A percentile compares a stretch with the other conserved stretches of the same genome.
Conservation (phyloP, 257 asterid genomes). For the Vinca minor region DNA sequence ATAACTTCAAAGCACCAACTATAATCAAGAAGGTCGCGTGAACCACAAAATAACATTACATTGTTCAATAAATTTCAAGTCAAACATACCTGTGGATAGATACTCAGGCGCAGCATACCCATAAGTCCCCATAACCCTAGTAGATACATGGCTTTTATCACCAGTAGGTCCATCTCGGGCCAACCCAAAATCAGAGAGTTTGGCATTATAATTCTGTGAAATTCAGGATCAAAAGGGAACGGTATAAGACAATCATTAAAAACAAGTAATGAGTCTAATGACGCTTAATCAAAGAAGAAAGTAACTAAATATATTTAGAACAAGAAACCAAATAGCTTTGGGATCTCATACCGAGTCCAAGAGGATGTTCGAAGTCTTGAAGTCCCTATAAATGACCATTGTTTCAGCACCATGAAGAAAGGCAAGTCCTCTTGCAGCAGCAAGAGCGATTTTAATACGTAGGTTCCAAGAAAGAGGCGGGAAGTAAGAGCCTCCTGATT, state of each 20-base stretch:
- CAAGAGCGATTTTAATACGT: conserved; percentile 72
- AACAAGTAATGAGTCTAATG: conserved; percentile 1
- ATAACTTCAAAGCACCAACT: neutral
- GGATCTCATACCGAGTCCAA: conserved; percentile 57
- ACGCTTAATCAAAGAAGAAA: neutral
- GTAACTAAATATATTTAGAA: no score
- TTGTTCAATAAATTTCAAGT: neutral
- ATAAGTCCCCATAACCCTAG: conserved; percentile 88
- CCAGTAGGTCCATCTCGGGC: conserved; percentile 89
- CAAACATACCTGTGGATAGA: conserved; percentile 61
- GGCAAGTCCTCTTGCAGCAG: conserved; percentile 87
- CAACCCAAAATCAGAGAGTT: conserved; percentile 87
- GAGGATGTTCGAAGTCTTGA: conserved; percentile 78
- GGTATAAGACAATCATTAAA: neutral
- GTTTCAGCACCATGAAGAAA: conserved; percentile 85
- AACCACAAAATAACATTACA: neutral
- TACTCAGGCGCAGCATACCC: conserved; percentile 97
- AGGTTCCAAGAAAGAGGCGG: conserved; percentile 68
- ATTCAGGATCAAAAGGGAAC: conserved; percentile 1
- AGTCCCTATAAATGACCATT: conserved; percentile 73
- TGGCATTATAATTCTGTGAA: conserved; percentile 59
- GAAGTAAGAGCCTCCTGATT: conserved; percentile 76
- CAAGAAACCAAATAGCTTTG: neutral
- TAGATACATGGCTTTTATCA: conserved; percentile 82
- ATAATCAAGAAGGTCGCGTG: neutral